Evolutionary conservation across 345 rosid species (phyloP).

Genomic region (Populus simonii): DNA sequence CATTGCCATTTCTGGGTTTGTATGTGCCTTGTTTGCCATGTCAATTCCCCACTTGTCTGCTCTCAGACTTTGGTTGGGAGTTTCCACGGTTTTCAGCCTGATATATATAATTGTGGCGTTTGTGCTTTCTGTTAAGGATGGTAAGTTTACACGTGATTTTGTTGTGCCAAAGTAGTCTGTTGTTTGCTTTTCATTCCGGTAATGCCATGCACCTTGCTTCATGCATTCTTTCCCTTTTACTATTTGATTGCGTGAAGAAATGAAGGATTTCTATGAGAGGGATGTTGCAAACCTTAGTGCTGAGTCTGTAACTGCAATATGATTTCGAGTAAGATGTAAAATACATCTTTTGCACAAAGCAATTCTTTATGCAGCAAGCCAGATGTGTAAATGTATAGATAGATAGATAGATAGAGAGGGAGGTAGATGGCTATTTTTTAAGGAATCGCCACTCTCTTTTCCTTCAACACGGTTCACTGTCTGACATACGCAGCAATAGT

Average conservation of each 20-base stretch:
- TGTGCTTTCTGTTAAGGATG: slow-evolving; percentile 60
- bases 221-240: not conserved
- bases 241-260: not conserved
- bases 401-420: not conserved
- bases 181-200: not conserved
- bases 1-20: slow-evolving; percentile 48
- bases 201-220: not conserved
- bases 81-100: slow-evolving; percentile 68
- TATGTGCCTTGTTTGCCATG: slow-evolving; percentile 67
- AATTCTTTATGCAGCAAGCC: not conserved
- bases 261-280: not conserved
- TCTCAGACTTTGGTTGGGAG: slow-evolving; percentile 76
- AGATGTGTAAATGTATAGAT: not conserved
- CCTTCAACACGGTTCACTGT: too few species aligned
- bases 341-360: not conserved
- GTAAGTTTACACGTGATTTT: slow-evolving; percentile 30
- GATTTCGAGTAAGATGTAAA: not conserved
- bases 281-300: too few species aligned
- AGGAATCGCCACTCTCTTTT: not conserved
- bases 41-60: slow-evolving; percentile 84
- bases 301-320: not conserved
- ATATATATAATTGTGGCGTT: slow-evolving; percentile 59
- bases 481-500: not conserved
- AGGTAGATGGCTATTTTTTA: not conserved
- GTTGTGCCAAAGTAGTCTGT: not conserved